Evolutionary conservation across 306 rosid species (phyloP).

Genomic region (Dicorynia guianensis): DNA sequence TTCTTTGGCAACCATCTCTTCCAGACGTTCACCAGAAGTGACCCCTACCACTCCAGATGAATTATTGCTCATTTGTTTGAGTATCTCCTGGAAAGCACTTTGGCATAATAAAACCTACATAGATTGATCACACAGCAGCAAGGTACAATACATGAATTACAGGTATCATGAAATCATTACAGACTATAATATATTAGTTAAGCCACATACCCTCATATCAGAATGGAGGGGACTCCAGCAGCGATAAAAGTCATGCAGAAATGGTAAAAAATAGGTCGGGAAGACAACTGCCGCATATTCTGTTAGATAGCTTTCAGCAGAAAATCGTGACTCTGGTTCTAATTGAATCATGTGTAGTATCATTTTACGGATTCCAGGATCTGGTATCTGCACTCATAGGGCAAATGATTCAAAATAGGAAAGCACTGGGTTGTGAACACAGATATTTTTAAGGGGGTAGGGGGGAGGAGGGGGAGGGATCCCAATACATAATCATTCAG

Average conservation of each 20-base stretch:
- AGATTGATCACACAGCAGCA: constrained; percentile 30
- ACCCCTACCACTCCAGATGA: constrained; percentile 55
- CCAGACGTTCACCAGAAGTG: constrained; percentile 51
- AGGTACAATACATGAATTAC: constrained; percentile 38
- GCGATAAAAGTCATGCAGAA: constrained; percentile 91
- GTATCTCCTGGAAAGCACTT: constrained; percentile 88
- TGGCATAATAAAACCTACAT: constrained; percentile 85
- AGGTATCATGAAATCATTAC: constrained; percentile 31
- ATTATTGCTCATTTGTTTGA: constrained; percentile 76
- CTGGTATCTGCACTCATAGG: constrained; percentile 80
- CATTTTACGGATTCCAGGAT: constrained; percentile 89
- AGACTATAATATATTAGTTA: constrained; percentile 19
- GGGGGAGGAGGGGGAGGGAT: background rate
- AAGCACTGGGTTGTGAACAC: constrained; percentile 24
- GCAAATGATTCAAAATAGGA: constrained; percentile 32
- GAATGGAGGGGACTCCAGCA: constrained; percentile 92
- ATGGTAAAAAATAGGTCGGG: constrained; percentile 86
- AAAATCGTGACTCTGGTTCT: constrained; percentile 85
- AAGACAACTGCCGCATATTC: constrained; percentile 82
- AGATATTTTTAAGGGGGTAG: background rate
- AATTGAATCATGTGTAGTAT: constrained; percentile 94
- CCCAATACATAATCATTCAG: background rate
- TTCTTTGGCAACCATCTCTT: constrained; percentile 65
- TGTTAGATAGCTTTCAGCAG: constrained; percentile 86
- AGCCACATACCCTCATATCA: constrained; percentile 83